A percentile compares a stretch with the other conserved stretches of the same genome.
These are phyloP conservation scores for Fraxinus sp. DNA, from an alignment of 305 asterid species.

Conservation along the genomic window DNA sequence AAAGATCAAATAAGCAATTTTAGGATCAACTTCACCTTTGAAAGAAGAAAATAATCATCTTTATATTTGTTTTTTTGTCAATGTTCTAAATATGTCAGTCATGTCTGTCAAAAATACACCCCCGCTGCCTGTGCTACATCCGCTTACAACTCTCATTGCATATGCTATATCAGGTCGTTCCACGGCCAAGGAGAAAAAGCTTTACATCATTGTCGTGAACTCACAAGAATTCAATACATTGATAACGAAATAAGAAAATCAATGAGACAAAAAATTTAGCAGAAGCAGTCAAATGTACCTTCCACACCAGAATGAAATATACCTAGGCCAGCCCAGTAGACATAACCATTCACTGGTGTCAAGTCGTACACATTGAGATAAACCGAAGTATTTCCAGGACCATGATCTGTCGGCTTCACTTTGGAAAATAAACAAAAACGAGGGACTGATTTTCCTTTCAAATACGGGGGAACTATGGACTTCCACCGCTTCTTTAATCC, in stretches of 20 bases:
- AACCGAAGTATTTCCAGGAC: constrained; percentile 65
- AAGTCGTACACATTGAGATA: constrained; percentile 76
- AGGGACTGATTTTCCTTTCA: constrained; percentile 57
- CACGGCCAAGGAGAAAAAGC: neutral
- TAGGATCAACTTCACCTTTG: neutral
- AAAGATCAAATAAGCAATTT: neutral
- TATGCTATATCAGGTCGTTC: neutral
- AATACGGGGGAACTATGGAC: constrained; percentile 52
- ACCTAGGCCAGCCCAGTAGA: constrained; percentile 80
- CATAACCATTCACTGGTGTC: constrained; percentile 66
- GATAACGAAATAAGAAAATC: constrained; percentile 3
- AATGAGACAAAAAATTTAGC: neutral
- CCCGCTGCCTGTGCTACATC: neutral
- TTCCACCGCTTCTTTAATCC: constrained; percentile 75
- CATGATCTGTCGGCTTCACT: constrained; percentile 62
- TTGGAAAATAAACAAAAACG: constrained; percentile 83
- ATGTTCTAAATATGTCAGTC: neutral
- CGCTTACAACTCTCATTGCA: neutral
- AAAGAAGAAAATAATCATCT: neutral
- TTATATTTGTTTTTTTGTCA: neutral
- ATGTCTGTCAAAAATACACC: neutral
- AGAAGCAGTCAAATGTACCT: constrained; percentile 42
- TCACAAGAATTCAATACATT: neutral
- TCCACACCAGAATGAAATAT: constrained; percentile 79
- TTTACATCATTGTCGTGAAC: neutral